phyloP scores from a whole-genome alignment of 768 basidiomycete species.

The Coprinellus micaceus region DNA sequence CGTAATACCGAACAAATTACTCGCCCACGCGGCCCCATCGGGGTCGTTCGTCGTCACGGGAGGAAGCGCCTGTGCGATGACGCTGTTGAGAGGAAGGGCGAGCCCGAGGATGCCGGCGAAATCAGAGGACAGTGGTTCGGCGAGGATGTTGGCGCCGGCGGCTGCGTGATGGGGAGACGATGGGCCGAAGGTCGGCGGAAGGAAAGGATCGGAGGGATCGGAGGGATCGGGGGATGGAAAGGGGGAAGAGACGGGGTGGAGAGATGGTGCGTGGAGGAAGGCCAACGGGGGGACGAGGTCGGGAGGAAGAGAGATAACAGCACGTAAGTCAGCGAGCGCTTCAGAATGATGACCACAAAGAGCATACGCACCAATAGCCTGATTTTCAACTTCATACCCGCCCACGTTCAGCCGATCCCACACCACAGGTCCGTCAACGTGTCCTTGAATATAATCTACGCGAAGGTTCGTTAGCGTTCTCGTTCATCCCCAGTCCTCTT shows the following conservation, averaged over 20 bases:
- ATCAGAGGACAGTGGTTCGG: slow-evolving; percentile 52
- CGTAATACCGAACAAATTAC: slow-evolving; percentile 70
- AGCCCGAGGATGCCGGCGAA: slow-evolving; percentile 75
- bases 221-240: no score
- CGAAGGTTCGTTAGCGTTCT: slow-evolving; percentile 41
- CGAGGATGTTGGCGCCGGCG: slow-evolving; percentile 49
- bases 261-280: not conserved
- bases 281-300: not conserved
- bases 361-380: slow-evolving; percentile 66
- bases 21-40: slow-evolving; percentile 64
- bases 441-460: slow-evolving; percentile 60
- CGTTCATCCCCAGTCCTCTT: no score
- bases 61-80: slow-evolving; percentile 52
- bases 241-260: not conserved
- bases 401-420: slow-evolving; percentile 68
- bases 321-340: no score
- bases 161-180: no score
- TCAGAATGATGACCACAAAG: no score
- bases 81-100: slow-evolving; percentile 68
- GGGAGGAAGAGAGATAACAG: no score
- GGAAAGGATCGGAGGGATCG: no score
- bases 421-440: slow-evolving; percentile 57
- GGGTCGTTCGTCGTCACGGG: slow-evolving; percentile 46
- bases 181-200: no score
- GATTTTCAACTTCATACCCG: slow-evolving; percentile 57